These are phyloP conservation scores for Tuber melanosporum DNA, from an alignment of 495 filamentous ascomycete genomes.

Conservation along the genomic window DNA sequence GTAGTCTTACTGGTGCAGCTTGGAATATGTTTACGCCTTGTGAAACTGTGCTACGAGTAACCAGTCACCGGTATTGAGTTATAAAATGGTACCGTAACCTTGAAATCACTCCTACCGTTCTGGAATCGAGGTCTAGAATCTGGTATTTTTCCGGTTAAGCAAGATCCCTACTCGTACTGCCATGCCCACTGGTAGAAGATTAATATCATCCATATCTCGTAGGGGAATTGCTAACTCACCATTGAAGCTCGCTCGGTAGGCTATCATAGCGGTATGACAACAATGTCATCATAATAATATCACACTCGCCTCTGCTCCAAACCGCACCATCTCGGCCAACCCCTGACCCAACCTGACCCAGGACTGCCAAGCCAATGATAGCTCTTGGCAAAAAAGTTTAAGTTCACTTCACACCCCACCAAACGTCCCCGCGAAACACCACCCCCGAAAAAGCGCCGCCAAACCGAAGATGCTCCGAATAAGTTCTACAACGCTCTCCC, in stretches of 20 bases:
- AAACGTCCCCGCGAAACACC: background rate
- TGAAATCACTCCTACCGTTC: background rate
- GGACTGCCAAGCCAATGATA: background rate
- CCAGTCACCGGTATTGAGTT: background rate
- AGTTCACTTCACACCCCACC: constrained; percentile 6
- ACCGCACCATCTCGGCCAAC: background rate
- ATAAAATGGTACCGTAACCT: background rate
- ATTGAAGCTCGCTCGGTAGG: constrained; percentile 11
- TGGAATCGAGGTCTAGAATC: background rate
- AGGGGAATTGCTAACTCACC: constrained; percentile 14
- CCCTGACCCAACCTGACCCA: background rate
- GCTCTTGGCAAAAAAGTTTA: constrained; percentile 29
- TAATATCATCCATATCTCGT: constrained; percentile 2
- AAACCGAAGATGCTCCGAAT: constrained; percentile 15
- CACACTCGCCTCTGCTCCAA: background rate
- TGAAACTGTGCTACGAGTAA: background rate
- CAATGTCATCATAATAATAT: background rate
- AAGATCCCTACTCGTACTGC: background rate
- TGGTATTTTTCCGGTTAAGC: background rate
- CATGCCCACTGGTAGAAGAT: background rate
- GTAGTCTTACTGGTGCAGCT: background rate
- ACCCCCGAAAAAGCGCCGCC: background rate
- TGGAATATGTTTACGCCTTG: background rate
- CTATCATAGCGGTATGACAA: background rate
- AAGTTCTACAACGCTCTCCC: constrained; percentile 5